Percentiles rank a stretch among this genome's conserved stretches.
Evolutionary conservation across 1,284 basidiomycete species (phyloP).

Genomic region (Cutaneotrichosporon cutaneum): DNA sequence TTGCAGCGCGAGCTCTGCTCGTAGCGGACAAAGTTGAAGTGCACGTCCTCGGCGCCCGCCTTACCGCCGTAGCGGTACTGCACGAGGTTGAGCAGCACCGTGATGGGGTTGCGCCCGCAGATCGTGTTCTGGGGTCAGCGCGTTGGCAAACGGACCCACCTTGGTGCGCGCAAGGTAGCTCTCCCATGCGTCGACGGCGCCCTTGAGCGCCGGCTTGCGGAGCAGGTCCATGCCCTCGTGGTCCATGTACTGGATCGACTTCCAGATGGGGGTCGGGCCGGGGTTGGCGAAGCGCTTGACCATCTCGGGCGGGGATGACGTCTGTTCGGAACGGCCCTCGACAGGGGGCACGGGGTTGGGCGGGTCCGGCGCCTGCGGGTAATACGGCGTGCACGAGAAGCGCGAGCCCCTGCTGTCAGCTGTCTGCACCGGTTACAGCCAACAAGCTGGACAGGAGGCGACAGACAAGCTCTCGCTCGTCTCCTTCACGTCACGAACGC

Average conservation of each 20-base stretch:
- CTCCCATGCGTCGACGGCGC: constrained; percentile 65
- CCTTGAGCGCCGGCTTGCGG: constrained; percentile 42
- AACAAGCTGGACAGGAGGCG: background rate
- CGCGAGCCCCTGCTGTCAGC: constrained; percentile 69
- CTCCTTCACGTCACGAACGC: constrained; percentile 30
- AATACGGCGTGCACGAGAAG: constrained; percentile 90
- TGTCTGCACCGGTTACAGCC: background rate
- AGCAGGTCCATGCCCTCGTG: constrained; percentile 46
- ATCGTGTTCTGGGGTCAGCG: constrained; percentile 75
- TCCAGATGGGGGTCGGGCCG: constrained; percentile 69
- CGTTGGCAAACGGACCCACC: constrained; percentile 30
- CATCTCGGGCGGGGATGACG: constrained; percentile 38
- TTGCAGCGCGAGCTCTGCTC: constrained; percentile 83
- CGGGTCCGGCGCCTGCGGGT: constrained; percentile 62
- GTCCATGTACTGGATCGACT: constrained; percentile 55
- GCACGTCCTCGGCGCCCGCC: constrained; percentile 25
- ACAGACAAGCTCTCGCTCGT: background rate
- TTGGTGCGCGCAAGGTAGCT: constrained; percentile 71
- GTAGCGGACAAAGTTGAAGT: constrained; percentile 75
- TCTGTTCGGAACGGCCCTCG: background rate
- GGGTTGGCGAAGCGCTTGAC: constrained; percentile 55
- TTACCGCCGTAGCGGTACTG: constrained; percentile 61
- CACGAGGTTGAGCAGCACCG: constrained; percentile 79
- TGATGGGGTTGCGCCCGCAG: constrained; percentile 93
- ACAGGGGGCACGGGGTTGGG: constrained; percentile 56